phyloP scores from a whole-genome alignment of 495 filamentous ascomycete genomes.

The Penicillium lividum region DNA sequence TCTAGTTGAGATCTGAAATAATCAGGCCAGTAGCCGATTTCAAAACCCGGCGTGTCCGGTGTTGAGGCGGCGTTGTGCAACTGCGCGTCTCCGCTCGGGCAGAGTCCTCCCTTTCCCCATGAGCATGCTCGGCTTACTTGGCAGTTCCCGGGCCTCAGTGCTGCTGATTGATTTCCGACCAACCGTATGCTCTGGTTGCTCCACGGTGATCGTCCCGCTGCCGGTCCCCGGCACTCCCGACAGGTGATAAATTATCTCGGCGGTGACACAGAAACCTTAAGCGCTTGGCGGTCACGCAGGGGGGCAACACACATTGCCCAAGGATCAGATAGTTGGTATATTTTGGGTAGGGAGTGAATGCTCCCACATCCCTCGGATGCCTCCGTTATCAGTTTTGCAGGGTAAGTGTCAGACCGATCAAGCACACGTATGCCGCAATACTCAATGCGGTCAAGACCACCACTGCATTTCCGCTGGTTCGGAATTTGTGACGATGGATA shows the following conservation, averaged over 20 bases:
- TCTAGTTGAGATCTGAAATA: slow-evolving; percentile 5
- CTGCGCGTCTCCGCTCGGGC: slow-evolving; percentile 25
- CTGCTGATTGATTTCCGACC: slow-evolving; percentile 21
- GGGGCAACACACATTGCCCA: slow-evolving; percentile 23
- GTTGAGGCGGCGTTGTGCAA: slow-evolving; percentile 18
- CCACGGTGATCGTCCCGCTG: slow-evolving; percentile 14
- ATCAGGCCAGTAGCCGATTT: slow-evolving; percentile 11
- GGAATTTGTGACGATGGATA: slow-evolving; percentile 71
- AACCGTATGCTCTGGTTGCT: slow-evolving; percentile 17
- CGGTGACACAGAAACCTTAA: slow-evolving; percentile 33
- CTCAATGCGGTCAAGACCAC: slow-evolving; percentile 30
- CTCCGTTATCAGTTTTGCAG: slow-evolving; percentile 37
- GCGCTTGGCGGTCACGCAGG: slow-evolving; percentile 43
- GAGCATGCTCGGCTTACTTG: slow-evolving; percentile 26
- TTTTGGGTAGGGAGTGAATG: slow-evolving; percentile 9
- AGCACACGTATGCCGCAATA: slow-evolving; percentile 74
- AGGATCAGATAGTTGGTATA: slow-evolving; percentile 2
- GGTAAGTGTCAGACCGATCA: slow-evolving; percentile 73
- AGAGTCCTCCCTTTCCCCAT: slow-evolving; percentile 15
- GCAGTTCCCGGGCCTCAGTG: slow-evolving; percentile 18
- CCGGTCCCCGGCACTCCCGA: slow-evolving; percentile 9
- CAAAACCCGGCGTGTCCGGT: slow-evolving; percentile 18
- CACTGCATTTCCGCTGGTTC: slow-evolving; percentile 35
- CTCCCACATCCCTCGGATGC: slow-evolving; percentile 1
- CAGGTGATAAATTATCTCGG: slow-evolving; percentile 14